Evolutionary conservation across 2,329 filamentous ascomycete species (phyloP).

Genomic region (Talaromyces sp.): DNA sequence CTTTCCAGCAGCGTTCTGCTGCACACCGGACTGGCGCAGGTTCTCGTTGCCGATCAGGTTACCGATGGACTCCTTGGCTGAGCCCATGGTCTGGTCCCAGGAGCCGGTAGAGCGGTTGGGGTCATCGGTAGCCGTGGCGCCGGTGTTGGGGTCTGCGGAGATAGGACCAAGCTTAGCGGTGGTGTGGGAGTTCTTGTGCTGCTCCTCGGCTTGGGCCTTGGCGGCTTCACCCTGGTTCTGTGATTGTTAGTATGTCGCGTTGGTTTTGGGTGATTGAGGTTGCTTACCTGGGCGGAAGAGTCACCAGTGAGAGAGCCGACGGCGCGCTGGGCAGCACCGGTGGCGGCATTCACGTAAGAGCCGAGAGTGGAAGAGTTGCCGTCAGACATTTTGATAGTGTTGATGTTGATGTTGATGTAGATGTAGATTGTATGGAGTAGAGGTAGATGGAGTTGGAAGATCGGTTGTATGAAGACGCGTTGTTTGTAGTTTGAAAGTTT

Average conservation of each 20-base stretch:
- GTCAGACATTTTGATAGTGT: conserved; percentile 30
- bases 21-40: conserved; percentile 71
- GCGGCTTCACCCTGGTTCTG: conserved; percentile 68
- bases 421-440: conserved; percentile 3
- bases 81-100: conserved; percentile 89
- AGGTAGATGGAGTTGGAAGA: background rate
- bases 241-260: conserved; percentile 39
- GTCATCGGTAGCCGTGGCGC: conserved; percentile 72
- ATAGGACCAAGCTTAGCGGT: conserved; percentile 73
- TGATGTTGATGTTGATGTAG: conserved; percentile 13
- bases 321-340: conserved; percentile 71
- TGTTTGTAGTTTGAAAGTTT: background rate
- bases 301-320: conserved; percentile 75
- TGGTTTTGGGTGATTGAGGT: background rate
- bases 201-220: conserved; percentile 64
- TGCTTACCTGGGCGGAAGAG: conserved; percentile 63
- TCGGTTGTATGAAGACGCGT: background rate
- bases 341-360: conserved; percentile 73
- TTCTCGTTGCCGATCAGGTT: conserved; percentile 73
- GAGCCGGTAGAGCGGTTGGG: conserved; percentile 70
- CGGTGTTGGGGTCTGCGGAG: conserved; percentile 66
- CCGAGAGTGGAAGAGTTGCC: conserved; percentile 71
- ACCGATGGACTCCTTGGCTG: conserved; percentile 80
- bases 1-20: conserved; percentile 81
- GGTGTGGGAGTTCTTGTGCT: conserved; percentile 72